Conservation (phyloP, 2,329 filamentous ascomycete genomes). For the Basipetospora chlamydospora region DNA sequence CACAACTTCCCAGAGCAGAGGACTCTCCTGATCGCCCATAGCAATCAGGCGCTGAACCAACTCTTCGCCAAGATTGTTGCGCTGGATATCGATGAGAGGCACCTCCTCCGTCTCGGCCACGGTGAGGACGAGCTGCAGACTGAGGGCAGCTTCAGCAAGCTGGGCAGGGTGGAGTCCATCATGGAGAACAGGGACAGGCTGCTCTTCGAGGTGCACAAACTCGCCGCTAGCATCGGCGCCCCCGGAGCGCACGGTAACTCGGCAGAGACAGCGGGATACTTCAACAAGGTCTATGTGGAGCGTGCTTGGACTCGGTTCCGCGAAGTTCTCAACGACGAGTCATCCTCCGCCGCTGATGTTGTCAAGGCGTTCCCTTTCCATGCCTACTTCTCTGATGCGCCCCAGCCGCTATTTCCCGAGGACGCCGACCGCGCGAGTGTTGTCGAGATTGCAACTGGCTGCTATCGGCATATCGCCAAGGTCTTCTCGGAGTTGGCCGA, state of each 20-base stretch:
- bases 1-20: constrained; percentile 92
- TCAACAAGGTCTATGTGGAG: constrained; percentile 80
- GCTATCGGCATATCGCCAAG: constrained; percentile 74
- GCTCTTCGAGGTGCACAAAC: constrained; percentile 68
- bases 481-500: constrained; percentile 89
- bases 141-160: constrained; percentile 79
- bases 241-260: constrained; percentile 92
- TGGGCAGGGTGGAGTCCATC: constrained; percentile 89
- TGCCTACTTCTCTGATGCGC: constrained; percentile 71
- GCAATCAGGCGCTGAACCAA: constrained; percentile 95
- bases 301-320: constrained; percentile 83
- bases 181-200: constrained; percentile 71
- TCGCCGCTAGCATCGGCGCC: constrained; percentile 72
- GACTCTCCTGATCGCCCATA: constrained; percentile 86
- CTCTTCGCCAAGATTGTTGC: constrained; percentile 96
- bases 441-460: constrained; percentile 67
- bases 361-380: constrained; percentile 74
- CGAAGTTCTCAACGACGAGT: constrained; percentile 35
- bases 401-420: constrained; percentile 67
- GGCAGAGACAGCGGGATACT: constrained; percentile 93
- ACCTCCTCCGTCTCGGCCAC: constrained; percentile 81
- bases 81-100: constrained; percentile 87
- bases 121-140: constrained; percentile 89
- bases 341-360: constrained; percentile 45
- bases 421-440: constrained; percentile 50